phyloP scores from a whole-genome alignment of 2,329 filamentous ascomycete genomes.

The Ustilaginoidea virens region DNA sequence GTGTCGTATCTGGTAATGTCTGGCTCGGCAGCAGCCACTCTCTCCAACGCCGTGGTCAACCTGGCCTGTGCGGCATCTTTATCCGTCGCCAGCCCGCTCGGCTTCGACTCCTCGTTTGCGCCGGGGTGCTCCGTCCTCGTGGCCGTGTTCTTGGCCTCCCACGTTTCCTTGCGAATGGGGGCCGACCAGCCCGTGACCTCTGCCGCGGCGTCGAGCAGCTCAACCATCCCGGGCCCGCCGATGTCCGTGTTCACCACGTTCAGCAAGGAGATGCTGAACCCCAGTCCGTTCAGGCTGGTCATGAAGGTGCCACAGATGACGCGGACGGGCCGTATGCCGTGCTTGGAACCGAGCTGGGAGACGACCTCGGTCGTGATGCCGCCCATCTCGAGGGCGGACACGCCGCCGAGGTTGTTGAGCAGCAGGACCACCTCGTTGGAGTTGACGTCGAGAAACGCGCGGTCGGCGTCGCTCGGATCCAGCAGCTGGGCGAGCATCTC shows the following conservation, averaged over 20 bases:
- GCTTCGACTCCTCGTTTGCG: constrained; percentile 17
- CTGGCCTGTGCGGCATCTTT: constrained; percentile 30
- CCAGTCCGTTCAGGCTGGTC: constrained; percentile 63
- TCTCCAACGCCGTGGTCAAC: constrained; percentile 41
- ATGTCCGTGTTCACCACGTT: constrained; percentile 47
- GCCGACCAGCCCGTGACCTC: constrained; percentile 58
- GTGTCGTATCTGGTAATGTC: constrained; percentile 63
- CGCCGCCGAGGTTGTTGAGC: constrained; percentile 62
- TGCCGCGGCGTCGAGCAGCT: constrained; percentile 53
- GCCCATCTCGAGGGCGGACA: constrained; percentile 56
- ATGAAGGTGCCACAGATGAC: constrained; percentile 58
- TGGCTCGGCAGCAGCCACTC: constrained; percentile 50
- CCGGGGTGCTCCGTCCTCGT: constrained; percentile 25
- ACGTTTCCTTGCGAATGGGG: constrained; percentile 45
- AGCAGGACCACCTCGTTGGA: constrained; percentile 51
- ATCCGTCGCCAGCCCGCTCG: constrained; percentile 39
- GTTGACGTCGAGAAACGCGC: constrained; percentile 51
- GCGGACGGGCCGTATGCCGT: constrained; percentile 46
- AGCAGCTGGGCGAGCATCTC: constrained; percentile 58
- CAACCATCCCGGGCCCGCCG: constrained; percentile 44
- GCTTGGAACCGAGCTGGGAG: constrained; percentile 40
- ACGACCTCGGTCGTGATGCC: constrained; percentile 57
- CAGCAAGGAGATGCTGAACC: constrained; percentile 58
- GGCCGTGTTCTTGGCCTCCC: constrained; percentile 39
- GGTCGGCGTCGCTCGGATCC: constrained; percentile 48